phyloP scores from a whole-genome alignment of 805 yeast genomes.

The Candida namnaoensis region DNA sequence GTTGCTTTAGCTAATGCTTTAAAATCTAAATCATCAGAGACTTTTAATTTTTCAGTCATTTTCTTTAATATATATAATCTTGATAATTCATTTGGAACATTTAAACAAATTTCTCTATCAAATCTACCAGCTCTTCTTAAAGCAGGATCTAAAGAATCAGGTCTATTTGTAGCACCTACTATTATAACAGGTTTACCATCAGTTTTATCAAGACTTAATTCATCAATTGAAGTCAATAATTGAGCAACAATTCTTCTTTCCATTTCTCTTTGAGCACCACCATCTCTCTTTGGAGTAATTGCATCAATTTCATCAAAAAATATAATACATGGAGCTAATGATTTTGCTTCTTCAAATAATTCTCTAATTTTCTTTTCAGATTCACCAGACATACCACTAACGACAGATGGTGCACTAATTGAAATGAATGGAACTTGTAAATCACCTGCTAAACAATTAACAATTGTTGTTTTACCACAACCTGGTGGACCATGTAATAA shows the following conservation, averaged over 20 bases:
- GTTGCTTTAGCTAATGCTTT: slow-evolving; percentile 77
- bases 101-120: slow-evolving; percentile 87
- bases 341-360: slow-evolving; percentile 85
- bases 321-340: slow-evolving; percentile 84
- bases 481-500: slow-evolving; percentile 98
- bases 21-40: slow-evolving; percentile 67
- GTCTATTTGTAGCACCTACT: slow-evolving; percentile 95
- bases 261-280: slow-evolving; percentile 97
- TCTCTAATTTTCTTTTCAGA: slow-evolving; percentile 92
- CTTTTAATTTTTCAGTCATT: slow-evolving; percentile 58
- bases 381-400: slow-evolving; percentile 99
- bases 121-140: slow-evolving; percentile 94
- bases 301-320: slow-evolving; percentile 98
- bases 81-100: slow-evolving; percentile 87
- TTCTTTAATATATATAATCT: slow-evolving; percentile 68
- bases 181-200: slow-evolving; percentile 90
- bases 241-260: slow-evolving; percentile 96
- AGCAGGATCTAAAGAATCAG: slow-evolving; percentile 92
- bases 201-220: slow-evolving; percentile 78
- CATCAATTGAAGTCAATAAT: slow-evolving; percentile 90
- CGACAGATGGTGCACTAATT: slow-evolving; percentile 91
- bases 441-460: slow-evolving; percentile 94
- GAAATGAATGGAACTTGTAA: slow-evolving; percentile 87
- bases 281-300: slow-evolving; percentile 95
- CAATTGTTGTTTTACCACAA: slow-evolving; percentile 95